Percentiles rank a stretch among this genome's conserved stretches.
Conservation (phyloP, 192 early-diverging fungal species). For the Rhizoclosmatium sp. region DNA sequence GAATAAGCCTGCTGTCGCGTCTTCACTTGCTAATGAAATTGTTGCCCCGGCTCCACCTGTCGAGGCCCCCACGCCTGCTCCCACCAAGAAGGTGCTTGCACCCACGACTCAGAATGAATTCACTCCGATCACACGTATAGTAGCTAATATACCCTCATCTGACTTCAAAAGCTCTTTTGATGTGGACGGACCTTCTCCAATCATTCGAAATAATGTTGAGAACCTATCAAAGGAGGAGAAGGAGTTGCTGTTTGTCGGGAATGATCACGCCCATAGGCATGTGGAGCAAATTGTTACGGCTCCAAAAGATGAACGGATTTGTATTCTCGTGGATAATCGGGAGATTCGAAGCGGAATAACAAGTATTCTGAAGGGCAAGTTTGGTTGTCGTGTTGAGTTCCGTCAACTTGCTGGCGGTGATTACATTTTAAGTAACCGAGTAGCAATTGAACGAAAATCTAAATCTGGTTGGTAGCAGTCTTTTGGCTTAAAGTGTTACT, state of each 20-base stretch:
- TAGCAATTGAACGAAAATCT: conserved; percentile 41
- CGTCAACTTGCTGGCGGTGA: conserved; percentile 44
- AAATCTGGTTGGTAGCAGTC: conserved; percentile 15
- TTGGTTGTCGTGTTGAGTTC: conserved; percentile 31
- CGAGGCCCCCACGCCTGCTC: not conserved
- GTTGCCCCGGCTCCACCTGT: not conserved
- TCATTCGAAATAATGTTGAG: not conserved
- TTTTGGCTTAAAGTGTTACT: no score
- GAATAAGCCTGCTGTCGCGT: not conserved
- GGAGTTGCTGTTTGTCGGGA: conserved; percentile 23
- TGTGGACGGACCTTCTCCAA: conserved; percentile 20
- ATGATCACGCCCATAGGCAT: conserved; percentile 7
- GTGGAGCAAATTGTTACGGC: conserved; percentile 1
- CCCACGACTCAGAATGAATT: not conserved
- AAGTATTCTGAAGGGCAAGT: conserved; percentile 16
- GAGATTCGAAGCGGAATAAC: conserved; percentile 12
- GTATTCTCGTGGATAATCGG: conserved; percentile 24
- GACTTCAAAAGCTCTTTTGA: conserved; percentile 19
- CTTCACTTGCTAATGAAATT: not conserved
- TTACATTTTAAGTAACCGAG: conserved; percentile 41
- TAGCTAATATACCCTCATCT: conserved; percentile 10
- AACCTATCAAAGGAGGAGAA: conserved; percentile 15
- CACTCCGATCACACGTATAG: conserved; percentile 12
- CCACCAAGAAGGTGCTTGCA: not conserved
- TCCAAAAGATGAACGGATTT: conserved; percentile 6